Base-by-base conservation (phyloP, 1,284 basidiomycete genomes). In the Cryptococcus sp. region DNA sequence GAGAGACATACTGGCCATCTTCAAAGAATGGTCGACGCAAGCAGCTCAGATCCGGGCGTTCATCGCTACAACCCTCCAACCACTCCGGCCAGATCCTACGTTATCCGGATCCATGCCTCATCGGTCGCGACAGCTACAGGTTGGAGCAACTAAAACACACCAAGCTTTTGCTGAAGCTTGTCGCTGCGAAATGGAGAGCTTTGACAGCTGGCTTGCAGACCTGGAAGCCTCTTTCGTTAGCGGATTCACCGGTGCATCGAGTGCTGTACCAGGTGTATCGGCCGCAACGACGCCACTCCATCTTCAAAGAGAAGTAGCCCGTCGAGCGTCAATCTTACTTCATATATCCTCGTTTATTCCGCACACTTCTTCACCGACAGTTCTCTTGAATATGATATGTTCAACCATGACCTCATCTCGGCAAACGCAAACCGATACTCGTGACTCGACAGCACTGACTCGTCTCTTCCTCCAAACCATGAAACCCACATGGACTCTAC, bases 161-260 rank as follows among this genome's bases (percentile, higher is more conserved):
- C 88, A 92, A 69, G 91, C 91, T 0, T 91, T 91, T 69, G 84
- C 87, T 0, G 89, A 89, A 57, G 88, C 88, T 0, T 77, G 91
- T 46, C 85, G 86, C 48, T 61, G 73, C 8, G 83, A 88, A 54
- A 74, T 91, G 3, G 80, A 80, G 17, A 62, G 64, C 0, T 84
- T 91, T 57, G 83, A 88, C 56, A 65, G 65, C 3, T 93, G 89
- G 89, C 87, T 89, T 62, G 84, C 89, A 0, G 74, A 76, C 1
- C 81, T 80, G 48, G 91, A 93, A 75, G 83, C 86, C 60, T 78
- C 79, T 0, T 86, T 91, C 46, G 77, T 79, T 3, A 61, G 65
- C 40, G n/a, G 8, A 17, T 7, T 37, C 6, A 23, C 4, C 17
- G 23, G 48, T 3, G 44, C 49, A 17, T 60, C 57, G 8, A 51